Percentiles rank a stretch among this genome's conserved stretches.
Evolutionary conservation across 768 basidiomycete species (phyloP).

Genomic region (Phaeotremella skinneri): DNA sequence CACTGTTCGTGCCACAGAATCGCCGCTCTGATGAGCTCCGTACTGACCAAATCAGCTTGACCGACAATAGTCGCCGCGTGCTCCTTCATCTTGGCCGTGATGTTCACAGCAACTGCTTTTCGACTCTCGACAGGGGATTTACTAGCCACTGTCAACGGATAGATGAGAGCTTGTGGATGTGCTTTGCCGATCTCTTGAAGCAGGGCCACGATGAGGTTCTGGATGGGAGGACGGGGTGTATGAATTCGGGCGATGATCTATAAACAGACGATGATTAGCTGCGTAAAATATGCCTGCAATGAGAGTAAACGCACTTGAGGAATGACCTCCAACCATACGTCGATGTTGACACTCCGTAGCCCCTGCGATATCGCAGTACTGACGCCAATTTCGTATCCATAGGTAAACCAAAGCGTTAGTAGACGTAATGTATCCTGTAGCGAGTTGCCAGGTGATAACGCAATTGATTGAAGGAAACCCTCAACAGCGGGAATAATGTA

Average conservation of each 20-base stretch:
- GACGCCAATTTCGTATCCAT: slow-evolving; percentile 83
- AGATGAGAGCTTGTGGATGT: slow-evolving; percentile 96
- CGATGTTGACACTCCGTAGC: slow-evolving; percentile 83
- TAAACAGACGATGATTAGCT: not conserved
- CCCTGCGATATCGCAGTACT: slow-evolving; percentile 83
- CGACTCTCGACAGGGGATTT: slow-evolving; percentile 85
- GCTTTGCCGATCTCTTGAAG: slow-evolving; percentile 90
- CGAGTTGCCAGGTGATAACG: slow-evolving; percentile 81
- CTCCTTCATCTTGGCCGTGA: slow-evolving; percentile 91
- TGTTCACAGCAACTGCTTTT: slow-evolving; percentile 73
- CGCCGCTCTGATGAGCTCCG: slow-evolving; percentile 92
- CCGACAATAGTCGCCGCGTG: slow-evolving; percentile 83
- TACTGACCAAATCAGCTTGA: slow-evolving; percentile 80
- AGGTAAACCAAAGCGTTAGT: slow-evolving; percentile 97
- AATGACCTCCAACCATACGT: slow-evolving; percentile 98
- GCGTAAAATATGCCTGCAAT: slow-evolving; percentile 1
- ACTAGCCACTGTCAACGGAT: slow-evolving; percentile 87
- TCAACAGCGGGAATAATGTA: slow-evolving; percentile 92
- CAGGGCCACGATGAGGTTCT: slow-evolving; percentile 81
- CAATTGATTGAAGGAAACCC: slow-evolving; percentile 87
- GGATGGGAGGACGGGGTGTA: slow-evolving; percentile 81
- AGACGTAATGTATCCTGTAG: slow-evolving; percentile 91
- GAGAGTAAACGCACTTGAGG: slow-evolving; percentile 69
- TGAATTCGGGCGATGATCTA: slow-evolving; percentile 98
- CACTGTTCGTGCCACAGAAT: slow-evolving; percentile 99